These are phyloP conservation scores for Artemisia argyi DNA, from an alignment of 129 eudicot species.

Conservation along the genomic window DNA sequence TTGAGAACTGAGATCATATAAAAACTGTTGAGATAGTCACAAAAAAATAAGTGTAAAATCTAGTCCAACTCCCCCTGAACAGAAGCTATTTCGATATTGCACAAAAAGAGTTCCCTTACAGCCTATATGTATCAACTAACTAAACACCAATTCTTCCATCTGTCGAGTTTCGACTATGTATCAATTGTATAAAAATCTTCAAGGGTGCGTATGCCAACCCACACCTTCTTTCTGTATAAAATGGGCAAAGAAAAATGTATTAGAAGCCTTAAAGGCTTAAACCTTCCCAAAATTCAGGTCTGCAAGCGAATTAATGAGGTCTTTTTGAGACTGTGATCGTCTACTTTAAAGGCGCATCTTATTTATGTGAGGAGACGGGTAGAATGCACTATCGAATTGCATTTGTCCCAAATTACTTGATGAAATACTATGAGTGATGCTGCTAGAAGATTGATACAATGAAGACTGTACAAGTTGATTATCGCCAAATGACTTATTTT, in stretches of 20 bases:
- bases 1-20: slow-evolving; percentile 1
- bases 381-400: slow-evolving; percentile 68
- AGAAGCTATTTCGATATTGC: slow-evolving; percentile 4
- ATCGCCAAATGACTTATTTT: slow-evolving; percentile 55
- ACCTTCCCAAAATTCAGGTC: slow-evolving; percentile 61
- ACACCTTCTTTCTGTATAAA: not conserved
- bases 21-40: not conserved
- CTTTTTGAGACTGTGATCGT: slow-evolving; percentile 92
- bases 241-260: not conserved
- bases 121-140: not conserved
- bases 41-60: slow-evolving; percentile 13
- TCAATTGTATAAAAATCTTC: slow-evolving; percentile 23
- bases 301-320: slow-evolving; percentile 70
- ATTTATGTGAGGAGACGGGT: slow-evolving; percentile 65
- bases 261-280: slow-evolving; percentile 9
- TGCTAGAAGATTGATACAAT: slow-evolving; percentile 44
- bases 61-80: slow-evolving; percentile 14
- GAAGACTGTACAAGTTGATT: slow-evolving; percentile 56
- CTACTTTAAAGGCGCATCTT: slow-evolving; percentile 85
- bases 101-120: not conserved
- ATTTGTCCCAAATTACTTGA: slow-evolving; percentile 81
- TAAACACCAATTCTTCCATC: slow-evolving; percentile 14
- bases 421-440: slow-evolving; percentile 73
- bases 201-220: not conserved
- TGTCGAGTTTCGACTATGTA: slow-evolving; percentile 7